Evolutionary conservation across 75 land plant species (phyloP).

Genomic region (Pinus albicaulis): DNA sequence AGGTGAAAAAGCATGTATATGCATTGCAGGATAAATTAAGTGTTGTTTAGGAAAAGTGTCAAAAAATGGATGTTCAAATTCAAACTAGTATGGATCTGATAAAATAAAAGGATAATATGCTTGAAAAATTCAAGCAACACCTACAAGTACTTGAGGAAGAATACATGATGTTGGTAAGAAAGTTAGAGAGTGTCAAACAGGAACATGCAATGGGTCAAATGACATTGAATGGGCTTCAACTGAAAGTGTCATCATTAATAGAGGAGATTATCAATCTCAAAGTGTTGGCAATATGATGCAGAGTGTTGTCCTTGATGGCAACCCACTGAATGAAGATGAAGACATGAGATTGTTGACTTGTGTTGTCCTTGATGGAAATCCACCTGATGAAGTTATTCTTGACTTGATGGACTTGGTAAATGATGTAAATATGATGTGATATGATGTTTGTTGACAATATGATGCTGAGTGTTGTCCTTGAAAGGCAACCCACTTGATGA

Average conservation of each 20-base stretch:
- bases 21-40: conserved; percentile 7
- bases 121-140: background rate
- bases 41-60: background rate
- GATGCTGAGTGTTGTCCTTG: too few relatives aligned
- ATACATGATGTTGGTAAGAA: background rate
- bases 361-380: too few relatives aligned
- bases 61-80: background rate
- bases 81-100: background rate
- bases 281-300: too few relatives aligned
- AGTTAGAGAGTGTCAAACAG: background rate
- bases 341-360: too few relatives aligned
- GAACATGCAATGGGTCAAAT: background rate
- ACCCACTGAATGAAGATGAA: too few relatives aligned
- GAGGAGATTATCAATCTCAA: conserved; percentile 5
- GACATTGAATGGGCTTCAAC: background rate
- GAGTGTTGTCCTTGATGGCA: too few relatives aligned
- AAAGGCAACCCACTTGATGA: too few relatives aligned
- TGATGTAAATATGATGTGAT: too few relatives aligned
- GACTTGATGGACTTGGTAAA: too few relatives aligned
- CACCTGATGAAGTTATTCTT: too few relatives aligned
- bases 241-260: conserved; percentile 1
- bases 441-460: too few relatives aligned
- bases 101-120: conserved; percentile 4
- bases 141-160: conserved; percentile 8
- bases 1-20: background rate